These are phyloP conservation scores for Mucor circinelloides DNA, from an alignment of 371 early-diverging fungal species.

Conservation along the genomic window DNA sequence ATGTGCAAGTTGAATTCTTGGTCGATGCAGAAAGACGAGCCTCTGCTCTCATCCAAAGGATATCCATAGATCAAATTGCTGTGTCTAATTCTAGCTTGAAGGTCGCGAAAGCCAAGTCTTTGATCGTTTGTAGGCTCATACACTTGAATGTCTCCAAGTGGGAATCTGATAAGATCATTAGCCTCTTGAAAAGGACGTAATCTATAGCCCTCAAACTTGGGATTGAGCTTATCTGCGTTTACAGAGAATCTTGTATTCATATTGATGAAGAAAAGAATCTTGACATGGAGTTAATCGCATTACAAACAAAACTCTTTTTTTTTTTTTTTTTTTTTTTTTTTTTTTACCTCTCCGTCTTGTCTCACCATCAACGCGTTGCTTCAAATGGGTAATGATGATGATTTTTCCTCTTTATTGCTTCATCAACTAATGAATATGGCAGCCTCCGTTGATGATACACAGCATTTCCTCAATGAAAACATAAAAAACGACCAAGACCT, in stretches of 20 bases:
- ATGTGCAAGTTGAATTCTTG: conserved; percentile 39
- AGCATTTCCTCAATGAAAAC: neutral
- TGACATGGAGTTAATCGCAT: neutral
- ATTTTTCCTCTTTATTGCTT: neutral
- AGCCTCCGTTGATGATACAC: neutral
- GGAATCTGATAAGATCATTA: conserved; percentile 26
- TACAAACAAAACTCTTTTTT: neutral
- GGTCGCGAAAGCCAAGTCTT: conserved; percentile 59
- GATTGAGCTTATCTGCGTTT: conserved; percentile 41
- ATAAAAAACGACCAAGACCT: conserved; percentile 7
- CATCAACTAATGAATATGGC: neutral
- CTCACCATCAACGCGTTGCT: neutral
- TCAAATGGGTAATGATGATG: neutral
- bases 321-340: neutral
- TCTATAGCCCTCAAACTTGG: conserved; percentile 76
- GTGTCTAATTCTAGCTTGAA: conserved; percentile 69
- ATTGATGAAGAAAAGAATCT: neutral
- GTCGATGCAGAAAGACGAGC: conserved; percentile 50
- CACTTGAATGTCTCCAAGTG: conserved; percentile 21
- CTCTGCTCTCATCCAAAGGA: conserved; percentile 26
- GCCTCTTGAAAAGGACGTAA: conserved; percentile 53
- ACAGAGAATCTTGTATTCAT: conserved; percentile 5
- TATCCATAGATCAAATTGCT: conserved; percentile 62
- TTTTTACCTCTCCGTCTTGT: neutral
- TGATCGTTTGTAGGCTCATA: conserved; percentile 12